phyloP scores from a whole-genome alignment of 768 basidiomycete genomes.

The Lanmaoa rubissima region DNA sequence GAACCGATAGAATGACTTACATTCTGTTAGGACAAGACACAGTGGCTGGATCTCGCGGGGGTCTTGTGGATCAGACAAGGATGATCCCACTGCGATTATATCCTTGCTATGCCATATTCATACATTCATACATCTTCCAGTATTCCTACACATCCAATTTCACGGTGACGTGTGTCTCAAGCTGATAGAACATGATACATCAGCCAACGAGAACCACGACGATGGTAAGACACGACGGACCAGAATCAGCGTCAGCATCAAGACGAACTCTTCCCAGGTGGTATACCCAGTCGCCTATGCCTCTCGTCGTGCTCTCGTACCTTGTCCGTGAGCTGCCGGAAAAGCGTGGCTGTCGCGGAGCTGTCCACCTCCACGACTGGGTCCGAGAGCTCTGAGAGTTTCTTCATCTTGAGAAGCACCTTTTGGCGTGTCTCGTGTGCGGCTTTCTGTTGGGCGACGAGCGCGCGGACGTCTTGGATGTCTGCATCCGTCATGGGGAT shows the following conservation, averaged over 20 bases:
- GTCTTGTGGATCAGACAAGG: not conserved
- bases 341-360: constrained; percentile 8
- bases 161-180: not conserved
- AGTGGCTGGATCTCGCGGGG: not conserved
- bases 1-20: not conserved
- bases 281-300: constrained; percentile 28
- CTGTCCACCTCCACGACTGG: constrained; percentile 5
- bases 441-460: constrained; percentile 49
- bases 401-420: constrained; percentile 44
- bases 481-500: constrained; percentile 76
- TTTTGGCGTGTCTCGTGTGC: constrained; percentile 41
- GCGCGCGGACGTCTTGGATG: constrained; percentile 73
- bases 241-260: not conserved
- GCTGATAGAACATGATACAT: not conserved
- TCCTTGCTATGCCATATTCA: not conserved
- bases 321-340: constrained; percentile 22
- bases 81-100: not conserved
- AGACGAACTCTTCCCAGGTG: constrained; percentile 25
- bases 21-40: not conserved
- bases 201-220: not conserved
- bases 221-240: not conserved
- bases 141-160: not conserved
- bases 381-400: constrained; percentile 37
- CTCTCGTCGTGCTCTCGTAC: constrained; percentile 28
- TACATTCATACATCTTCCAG: not conserved